Conservation (phyloP, 495 filamentous ascomycete species). For the Clavariopsis aquatica region DNA sequence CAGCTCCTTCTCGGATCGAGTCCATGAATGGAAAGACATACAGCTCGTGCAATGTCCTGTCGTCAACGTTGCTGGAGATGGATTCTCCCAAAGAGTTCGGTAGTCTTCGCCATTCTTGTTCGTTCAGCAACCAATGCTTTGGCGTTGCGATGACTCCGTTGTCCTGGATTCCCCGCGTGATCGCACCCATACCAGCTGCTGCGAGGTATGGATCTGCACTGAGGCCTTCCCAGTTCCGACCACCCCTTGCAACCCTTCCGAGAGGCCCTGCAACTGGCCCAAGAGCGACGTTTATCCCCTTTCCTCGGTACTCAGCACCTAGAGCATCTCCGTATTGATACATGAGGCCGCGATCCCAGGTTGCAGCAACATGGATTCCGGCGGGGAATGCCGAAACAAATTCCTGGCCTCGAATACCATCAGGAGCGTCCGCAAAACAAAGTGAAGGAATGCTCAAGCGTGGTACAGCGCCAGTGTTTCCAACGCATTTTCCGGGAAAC, state of each 20-base stretch:
- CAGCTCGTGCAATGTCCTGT: constrained; percentile 44
- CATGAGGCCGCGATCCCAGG: constrained; percentile 25
- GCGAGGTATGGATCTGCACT: constrained; percentile 34
- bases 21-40: constrained; percentile 44
- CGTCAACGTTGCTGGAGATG: constrained; percentile 36
- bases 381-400: constrained; percentile 53
- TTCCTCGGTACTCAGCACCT: constrained; percentile 36
- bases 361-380: constrained; percentile 31
- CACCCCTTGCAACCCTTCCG: constrained; percentile 53
- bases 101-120: constrained; percentile 33
- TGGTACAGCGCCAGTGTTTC: constrained; percentile 53
- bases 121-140: constrained; percentile 34
- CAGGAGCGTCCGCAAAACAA: constrained; percentile 63
- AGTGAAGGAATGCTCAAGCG: constrained; percentile 61
- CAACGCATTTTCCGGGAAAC: constrained; percentile 48
- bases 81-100: constrained; percentile 5
- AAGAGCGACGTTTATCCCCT: constrained; percentile 38
- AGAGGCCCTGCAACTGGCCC: constrained; percentile 58
- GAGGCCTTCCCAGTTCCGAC: constrained; percentile 61
- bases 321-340: constrained; percentile 30
- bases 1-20: constrained; percentile 38
- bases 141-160: constrained; percentile 12
- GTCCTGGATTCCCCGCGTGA: constrained; percentile 4
- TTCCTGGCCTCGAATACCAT: constrained; percentile 61
- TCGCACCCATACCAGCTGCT: background rate